Evolutionary conservation across 768 basidiomycete genomes (phyloP).

Genomic region (Trametes maxima): DNA sequence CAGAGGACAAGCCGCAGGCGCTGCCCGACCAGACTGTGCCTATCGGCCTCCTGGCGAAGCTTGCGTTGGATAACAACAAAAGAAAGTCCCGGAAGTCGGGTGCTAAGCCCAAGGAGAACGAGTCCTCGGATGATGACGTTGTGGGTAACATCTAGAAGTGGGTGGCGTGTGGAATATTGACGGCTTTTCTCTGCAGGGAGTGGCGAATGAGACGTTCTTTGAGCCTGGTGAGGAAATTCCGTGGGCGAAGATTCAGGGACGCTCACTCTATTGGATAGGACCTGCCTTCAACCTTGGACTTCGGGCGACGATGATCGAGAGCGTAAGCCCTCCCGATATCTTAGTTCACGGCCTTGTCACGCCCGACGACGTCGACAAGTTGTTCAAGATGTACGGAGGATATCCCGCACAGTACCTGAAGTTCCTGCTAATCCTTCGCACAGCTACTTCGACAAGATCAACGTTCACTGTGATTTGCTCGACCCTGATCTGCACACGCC

Average conservation of each 20-base stretch:
- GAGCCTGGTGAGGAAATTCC: constrained; percentile 57
- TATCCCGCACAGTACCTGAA: neutral
- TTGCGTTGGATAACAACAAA: constrained; percentile 62
- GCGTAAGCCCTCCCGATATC: constrained; percentile 80
- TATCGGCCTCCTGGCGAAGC: constrained; percentile 71
- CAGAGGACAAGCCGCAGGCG: constrained; percentile 49
- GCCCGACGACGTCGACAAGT: constrained; percentile 74
- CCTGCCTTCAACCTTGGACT: constrained; percentile 73
- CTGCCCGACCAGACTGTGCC: constrained; percentile 76
- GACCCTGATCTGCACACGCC: constrained; percentile 84
- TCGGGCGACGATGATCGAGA: constrained; percentile 72
- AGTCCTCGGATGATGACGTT: constrained; percentile 56
- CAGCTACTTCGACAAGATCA: constrained; percentile 73
- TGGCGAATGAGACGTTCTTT: constrained; percentile 81
- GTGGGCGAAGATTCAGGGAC: neutral
- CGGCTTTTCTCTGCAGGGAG: constrained; percentile 50
- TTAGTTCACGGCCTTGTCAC: constrained; percentile 78
- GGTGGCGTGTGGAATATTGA: constrained; percentile 5
- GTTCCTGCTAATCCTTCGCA: neutral
- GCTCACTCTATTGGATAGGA: constrained; percentile 40
- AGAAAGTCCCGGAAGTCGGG: constrained; percentile 34
- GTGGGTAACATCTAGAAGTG: constrained; percentile 36
- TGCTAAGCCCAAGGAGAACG: constrained; percentile 17
- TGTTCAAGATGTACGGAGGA: constrained; percentile 77
- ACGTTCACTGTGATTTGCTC: constrained; percentile 71